These are phyloP conservation scores for Hypsizygus marmoreus DNA, from an alignment of 768 basidiomycete genomes.

Conservation along the genomic window DNA sequence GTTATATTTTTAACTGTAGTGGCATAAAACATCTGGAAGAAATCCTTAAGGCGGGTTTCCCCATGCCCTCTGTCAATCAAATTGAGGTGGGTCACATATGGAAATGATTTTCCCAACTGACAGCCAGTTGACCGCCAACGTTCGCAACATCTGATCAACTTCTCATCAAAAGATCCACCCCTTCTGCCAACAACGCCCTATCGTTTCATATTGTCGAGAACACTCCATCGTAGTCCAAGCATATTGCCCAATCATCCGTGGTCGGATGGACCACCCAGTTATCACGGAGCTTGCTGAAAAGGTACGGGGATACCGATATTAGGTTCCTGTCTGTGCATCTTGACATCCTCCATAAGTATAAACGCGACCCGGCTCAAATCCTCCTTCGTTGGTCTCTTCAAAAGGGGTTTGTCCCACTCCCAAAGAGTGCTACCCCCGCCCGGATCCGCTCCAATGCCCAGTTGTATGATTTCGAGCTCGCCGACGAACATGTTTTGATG, in stretches of 20 bases:
- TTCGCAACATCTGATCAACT: slow-evolving; percentile 5
- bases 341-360: slow-evolving; percentile 39
- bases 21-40: slow-evolving; percentile 74
- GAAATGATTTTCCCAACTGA: not conserved
- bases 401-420: slow-evolving; percentile 79
- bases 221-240: slow-evolving; percentile 69
- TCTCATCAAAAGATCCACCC: slow-evolving; percentile 67
- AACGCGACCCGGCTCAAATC: slow-evolving; percentile 72
- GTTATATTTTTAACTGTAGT: slow-evolving; percentile 34
- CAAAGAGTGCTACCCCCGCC: slow-evolving; percentile 72
- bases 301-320: slow-evolving; percentile 37
- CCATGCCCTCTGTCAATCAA: slow-evolving; percentile 77
- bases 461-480: slow-evolving; percentile 76
- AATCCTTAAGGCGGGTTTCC: slow-evolving; percentile 61
- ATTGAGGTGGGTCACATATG: slow-evolving; percentile 57
- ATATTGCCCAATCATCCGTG: slow-evolving; percentile 75
- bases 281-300: slow-evolving; percentile 59
- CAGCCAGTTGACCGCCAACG: not conserved
- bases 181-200: slow-evolving; percentile 77
- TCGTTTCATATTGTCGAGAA: slow-evolving; percentile 71
- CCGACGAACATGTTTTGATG: slow-evolving; percentile 59
- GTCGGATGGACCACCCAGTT: slow-evolving; percentile 53
- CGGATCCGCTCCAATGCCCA: slow-evolving; percentile 76
- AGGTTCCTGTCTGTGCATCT: not conserved
- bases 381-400: slow-evolving; percentile 92